Percentiles rank a stretch among this genome's conserved stretches.
Conservation (phyloP, 768 basidiomycete species). For the Trametes elegans region DNA sequence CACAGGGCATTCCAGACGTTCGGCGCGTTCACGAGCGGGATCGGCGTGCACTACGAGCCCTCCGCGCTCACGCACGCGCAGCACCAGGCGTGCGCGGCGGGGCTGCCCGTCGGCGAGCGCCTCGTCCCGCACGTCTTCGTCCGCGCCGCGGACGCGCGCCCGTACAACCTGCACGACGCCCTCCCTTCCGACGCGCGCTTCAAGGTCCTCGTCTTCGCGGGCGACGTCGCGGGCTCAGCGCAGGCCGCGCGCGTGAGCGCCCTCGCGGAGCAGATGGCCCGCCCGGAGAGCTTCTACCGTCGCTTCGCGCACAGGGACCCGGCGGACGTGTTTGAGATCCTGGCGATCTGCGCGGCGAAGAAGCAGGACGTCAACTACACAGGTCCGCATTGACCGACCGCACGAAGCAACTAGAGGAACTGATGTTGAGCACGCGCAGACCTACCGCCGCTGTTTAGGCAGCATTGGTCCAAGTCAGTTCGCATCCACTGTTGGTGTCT, state of each 20-base stretch:
- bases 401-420: too few relatives aligned
- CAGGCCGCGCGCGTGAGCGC: conserved; percentile 20
- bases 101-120: conserved; percentile 49
- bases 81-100: conserved; percentile 37
- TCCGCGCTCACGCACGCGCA: conserved; percentile 36
- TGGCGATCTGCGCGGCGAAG: conserved; percentile 16
- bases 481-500: background rate
- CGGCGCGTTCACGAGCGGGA: conserved; percentile 46
- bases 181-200: conserved; percentile 47
- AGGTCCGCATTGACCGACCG: background rate
- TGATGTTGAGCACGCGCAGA: too few relatives aligned
- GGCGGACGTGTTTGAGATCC: conserved; percentile 11
- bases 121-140: conserved; percentile 47
- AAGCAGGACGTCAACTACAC: conserved; percentile 14
- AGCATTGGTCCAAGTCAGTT: conserved; percentile 60
- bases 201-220: conserved; percentile 47
- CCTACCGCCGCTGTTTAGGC: conserved; percentile 45
- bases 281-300: conserved; percentile 21
- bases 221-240: conserved; percentile 31
- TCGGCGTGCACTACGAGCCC: conserved; percentile 48
- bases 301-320: conserved; percentile 11
- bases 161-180: conserved; percentile 50
- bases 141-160: conserved; percentile 44
- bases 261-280: conserved; percentile 22
- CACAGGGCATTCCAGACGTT: conserved; percentile 43